A percentile compares a stretch with the other conserved stretches of the same genome.
Evolutionary conservation across 805 yeast species (phyloP).

Genomic region (Debaryomyces tyrocola): DNA sequence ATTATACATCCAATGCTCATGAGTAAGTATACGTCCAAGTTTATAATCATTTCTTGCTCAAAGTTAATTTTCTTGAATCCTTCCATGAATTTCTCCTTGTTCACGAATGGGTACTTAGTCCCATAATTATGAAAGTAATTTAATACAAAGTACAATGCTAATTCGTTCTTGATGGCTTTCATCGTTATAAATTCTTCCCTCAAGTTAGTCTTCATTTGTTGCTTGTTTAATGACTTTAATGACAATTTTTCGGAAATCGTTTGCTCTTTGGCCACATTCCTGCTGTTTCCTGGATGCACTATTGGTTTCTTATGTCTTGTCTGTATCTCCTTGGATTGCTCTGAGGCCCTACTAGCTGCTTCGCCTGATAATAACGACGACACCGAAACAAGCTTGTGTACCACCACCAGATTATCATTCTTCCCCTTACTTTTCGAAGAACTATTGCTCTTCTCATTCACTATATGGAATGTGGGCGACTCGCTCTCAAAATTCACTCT

Average conservation of each 20-base stretch:
- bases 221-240: not conserved
- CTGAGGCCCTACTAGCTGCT: not conserved
- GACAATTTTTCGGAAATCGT: constrained; percentile 3
- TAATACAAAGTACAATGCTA: constrained; percentile 31
- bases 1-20: constrained; percentile 41
- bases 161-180: constrained; percentile 25
- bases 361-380: constrained; percentile 21
- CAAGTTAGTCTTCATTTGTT: constrained; percentile 4
- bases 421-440: not conserved
- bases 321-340: not conserved
- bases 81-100: constrained; percentile 18
- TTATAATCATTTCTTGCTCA: constrained; percentile 33
- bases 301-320: not conserved
- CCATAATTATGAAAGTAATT: constrained; percentile 40
- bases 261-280: constrained; percentile 3
- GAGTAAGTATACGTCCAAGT: constrained; percentile 37
- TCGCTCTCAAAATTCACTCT: constrained; percentile 1
- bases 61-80: constrained; percentile 29
- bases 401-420: constrained; percentile 7
- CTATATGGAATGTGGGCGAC: constrained; percentile 3
- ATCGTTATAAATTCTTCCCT: constrained; percentile 38
- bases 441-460: not conserved
- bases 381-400: constrained; percentile 21
- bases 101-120: constrained; percentile 35
- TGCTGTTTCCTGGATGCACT: not conserved